phyloP scores from a whole-genome alignment of 106 monocot genomes.

The Cymbidium sinense region DNA sequence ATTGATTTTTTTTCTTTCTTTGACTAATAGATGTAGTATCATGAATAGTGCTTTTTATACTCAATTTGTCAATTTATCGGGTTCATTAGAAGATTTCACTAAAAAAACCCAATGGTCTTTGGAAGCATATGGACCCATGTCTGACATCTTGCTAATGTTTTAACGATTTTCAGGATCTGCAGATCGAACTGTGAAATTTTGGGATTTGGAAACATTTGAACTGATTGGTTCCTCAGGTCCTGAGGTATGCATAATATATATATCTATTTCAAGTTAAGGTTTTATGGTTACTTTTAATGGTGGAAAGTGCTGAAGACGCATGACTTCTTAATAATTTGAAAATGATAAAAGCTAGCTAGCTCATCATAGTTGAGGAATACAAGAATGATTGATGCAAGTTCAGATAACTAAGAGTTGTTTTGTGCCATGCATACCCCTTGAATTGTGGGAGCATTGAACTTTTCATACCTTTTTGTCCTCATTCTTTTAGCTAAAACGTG shows the following conservation, averaged over 20 bases:
- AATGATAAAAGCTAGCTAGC: not conserved
- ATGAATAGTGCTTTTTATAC: not conserved
- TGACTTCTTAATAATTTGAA: not conserved
- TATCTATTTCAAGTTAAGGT: not conserved
- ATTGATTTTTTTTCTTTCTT: not conserved
- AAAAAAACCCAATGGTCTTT: not conserved
- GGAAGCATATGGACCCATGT: not conserved
- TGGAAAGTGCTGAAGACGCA: not conserved
- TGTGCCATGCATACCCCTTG: not conserved
- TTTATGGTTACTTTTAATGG: not conserved
- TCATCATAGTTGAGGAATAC: not conserved
- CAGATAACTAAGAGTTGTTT: not conserved
- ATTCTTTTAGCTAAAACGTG: no score
- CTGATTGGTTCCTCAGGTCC: conserved; percentile 88
- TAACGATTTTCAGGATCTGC: conserved; percentile 56
- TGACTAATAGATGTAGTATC: not conserved
- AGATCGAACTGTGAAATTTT: conserved; percentile 81
- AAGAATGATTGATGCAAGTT: not conserved
- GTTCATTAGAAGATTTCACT: not conserved
- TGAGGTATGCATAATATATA: conserved; percentile 47
- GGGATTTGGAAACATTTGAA: conserved; percentile 98
- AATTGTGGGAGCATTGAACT: not conserved
- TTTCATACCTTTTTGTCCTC: no score
- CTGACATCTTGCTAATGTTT: not conserved
- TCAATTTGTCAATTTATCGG: not conserved